These are phyloP conservation scores for Lentinus brumalis DNA, from an alignment of 768 basidiomycete species.

Conservation along the genomic window DNA sequence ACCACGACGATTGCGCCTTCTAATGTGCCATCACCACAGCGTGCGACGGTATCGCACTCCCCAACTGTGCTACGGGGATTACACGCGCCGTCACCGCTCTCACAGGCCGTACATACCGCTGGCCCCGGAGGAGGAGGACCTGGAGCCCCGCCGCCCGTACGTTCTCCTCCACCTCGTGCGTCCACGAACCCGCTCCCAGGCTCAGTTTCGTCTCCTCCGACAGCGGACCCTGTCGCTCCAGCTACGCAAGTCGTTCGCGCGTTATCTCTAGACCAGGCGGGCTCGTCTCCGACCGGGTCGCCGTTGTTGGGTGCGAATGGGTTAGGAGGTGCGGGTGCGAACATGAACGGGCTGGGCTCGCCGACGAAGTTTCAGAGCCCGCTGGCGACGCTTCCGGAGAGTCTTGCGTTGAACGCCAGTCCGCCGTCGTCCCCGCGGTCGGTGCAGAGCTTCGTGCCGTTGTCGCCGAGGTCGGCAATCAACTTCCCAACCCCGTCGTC, in stretches of 20 bases:
- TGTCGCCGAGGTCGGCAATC: slow-evolving; percentile 18
- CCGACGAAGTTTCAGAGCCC: slow-evolving; percentile 15
- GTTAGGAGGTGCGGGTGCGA: background rate
- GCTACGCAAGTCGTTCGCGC: slow-evolving; percentile 9
- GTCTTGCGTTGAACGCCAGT: slow-evolving; percentile 7
- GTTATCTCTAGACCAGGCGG: slow-evolving; percentile 17
- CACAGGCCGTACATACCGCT: slow-evolving; percentile 42
- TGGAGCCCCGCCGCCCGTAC: slow-evolving; percentile 15
- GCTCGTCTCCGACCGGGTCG: slow-evolving; percentile 1
- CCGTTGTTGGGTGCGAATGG: background rate
- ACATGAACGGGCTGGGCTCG: slow-evolving; percentile 7
- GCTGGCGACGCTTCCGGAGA: slow-evolving; percentile 14
- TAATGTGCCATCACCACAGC: slow-evolving; percentile 27
- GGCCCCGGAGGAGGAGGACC: slow-evolving; percentile 9
- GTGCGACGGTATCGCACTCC: slow-evolving; percentile 30
- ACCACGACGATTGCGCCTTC: slow-evolving; percentile 13
- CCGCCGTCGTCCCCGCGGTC: slow-evolving; percentile 24
- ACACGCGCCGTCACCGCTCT: slow-evolving; percentile 44
- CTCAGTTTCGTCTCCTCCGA: slow-evolving; percentile 16
- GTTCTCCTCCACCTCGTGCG: slow-evolving; percentile 18
- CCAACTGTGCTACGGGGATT: slow-evolving; percentile 27
- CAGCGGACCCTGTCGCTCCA: slow-evolving; percentile 18
- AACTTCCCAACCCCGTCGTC: slow-evolving; percentile 9
- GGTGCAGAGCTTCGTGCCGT: background rate
- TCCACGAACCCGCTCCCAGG: slow-evolving; percentile 21